These are phyloP conservation scores for Vigna mungo DNA, from an alignment of 306 rosid genomes.

Conservation along the genomic window DNA sequence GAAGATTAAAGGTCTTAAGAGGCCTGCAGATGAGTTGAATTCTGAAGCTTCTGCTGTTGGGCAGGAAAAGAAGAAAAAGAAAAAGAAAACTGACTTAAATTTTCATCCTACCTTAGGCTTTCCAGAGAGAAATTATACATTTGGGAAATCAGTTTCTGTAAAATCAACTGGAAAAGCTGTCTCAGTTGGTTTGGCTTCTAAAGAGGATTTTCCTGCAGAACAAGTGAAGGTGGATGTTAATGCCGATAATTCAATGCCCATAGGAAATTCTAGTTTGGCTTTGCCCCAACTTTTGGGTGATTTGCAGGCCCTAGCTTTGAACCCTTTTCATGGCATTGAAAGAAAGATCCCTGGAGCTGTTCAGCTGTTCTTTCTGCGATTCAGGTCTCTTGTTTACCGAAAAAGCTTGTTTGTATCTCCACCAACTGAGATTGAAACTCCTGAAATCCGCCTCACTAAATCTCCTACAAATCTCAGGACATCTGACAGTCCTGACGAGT, in stretches of 20 bases:
- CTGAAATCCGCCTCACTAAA: conserved; percentile 56
- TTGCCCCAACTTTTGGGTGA: conserved; percentile 72
- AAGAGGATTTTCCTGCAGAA: conserved; percentile 55
- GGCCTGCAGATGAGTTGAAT: conserved; percentile 59
- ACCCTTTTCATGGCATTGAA: conserved; percentile 80
- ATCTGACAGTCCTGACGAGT: conserved; percentile 58
- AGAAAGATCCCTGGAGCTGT: conserved; percentile 61
- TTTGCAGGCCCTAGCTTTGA: conserved; percentile 83
- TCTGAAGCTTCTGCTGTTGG: conserved; percentile 50
- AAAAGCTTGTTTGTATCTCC: conserved; percentile 78
- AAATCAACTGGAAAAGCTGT: conserved; percentile 53
- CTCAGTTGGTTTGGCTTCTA: conserved; percentile 52
- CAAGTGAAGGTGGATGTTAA: conserved; percentile 49
- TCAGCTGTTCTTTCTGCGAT: conserved; percentile 71
- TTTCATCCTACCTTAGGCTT: conserved; percentile 51
- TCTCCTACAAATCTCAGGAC: conserved; percentile 44
- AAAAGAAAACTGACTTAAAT: conserved; percentile 57
- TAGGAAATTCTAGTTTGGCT: conserved; percentile 51
- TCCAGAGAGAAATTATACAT: conserved; percentile 50
- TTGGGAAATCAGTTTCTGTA: conserved; percentile 50
- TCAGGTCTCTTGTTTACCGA: conserved; percentile 84
- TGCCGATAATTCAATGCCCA: conserved; percentile 37
- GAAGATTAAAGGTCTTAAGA: conserved; percentile 68
- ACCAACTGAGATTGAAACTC: conserved; percentile 62
- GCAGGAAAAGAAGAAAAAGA: conserved; percentile 79